A percentile compares a stretch with the other conserved stretches of the same genome.
Evolutionary conservation across 1,284 basidiomycete species (phyloP).

Genomic region (Nidula niveotomentosa): DNA sequence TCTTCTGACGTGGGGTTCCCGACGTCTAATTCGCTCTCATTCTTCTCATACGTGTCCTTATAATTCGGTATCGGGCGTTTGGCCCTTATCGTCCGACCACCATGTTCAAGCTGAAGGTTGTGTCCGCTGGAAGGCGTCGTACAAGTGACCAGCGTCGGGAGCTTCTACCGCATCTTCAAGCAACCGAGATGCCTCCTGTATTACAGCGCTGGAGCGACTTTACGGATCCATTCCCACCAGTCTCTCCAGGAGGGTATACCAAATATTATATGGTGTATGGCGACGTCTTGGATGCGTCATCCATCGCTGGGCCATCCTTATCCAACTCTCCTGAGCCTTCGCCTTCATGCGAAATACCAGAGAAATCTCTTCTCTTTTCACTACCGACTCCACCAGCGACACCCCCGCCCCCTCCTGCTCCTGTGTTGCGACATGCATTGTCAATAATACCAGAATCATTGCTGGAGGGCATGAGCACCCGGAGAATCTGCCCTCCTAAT

Average conservation of each 20-base stretch:
- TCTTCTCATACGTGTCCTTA: not conserved
- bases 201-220: conserved; percentile 32
- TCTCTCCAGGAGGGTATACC: conserved; percentile 34
- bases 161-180: not conserved
- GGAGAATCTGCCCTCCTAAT: not conserved
- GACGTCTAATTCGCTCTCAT: not conserved
- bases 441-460: conserved; percentile 20
- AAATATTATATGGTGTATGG: conserved; percentile 29
- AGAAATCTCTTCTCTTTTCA: conserved; percentile 13
- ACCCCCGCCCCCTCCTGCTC: not conserved
- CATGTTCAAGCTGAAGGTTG: conserved; percentile 15
- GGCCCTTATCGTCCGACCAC: conserved; percentile 11
- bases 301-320: conserved; percentile 11
- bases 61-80: not conserved
- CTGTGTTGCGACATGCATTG: conserved; percentile 7
- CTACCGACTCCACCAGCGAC: not conserved
- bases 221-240: conserved; percentile 31
- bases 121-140: conserved; percentile 7
- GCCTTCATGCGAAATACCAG: conserved; percentile 13
- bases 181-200: conserved; percentile 25
- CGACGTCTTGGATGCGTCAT: not conserved
- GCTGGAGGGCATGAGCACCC: conserved; percentile 12
- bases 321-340: conserved; percentile 15
- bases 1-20: not conserved
- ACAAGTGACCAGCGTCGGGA: not conserved